Percentiles rank a stretch among this genome's conserved stretches.
Conservation (phyloP, 1,284 basidiomycete species). For the Ustilago tritici region DNA sequence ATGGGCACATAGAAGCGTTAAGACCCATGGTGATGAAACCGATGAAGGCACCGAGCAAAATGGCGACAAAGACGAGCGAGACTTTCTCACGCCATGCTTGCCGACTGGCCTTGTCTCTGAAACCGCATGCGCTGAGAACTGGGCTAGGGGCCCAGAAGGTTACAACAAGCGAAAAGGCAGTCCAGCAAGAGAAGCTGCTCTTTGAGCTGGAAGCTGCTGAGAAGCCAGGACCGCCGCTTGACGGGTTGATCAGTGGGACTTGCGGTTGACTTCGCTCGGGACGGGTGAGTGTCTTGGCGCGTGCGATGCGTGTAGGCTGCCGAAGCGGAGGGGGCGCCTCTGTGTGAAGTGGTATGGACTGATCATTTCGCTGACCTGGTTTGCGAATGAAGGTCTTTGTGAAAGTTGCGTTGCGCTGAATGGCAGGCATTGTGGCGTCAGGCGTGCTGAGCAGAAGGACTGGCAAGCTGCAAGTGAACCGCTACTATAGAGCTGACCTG, state of each 20-base stretch:
- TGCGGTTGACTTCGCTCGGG: slow-evolving; percentile 75
- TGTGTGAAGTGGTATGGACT: slow-evolving; percentile 60
- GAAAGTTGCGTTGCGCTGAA: slow-evolving; percentile 49
- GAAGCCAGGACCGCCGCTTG: slow-evolving; percentile 58
- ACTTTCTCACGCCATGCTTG: slow-evolving; percentile 70
- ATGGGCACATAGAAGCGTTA: slow-evolving; percentile 90
- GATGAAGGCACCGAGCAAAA: slow-evolving; percentile 79
- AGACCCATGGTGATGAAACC: slow-evolving; percentile 96
- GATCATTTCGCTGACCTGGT: slow-evolving; percentile 53
- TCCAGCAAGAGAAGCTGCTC: slow-evolving; percentile 53
- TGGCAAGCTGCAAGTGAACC: neutral
- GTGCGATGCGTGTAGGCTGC: slow-evolving; percentile 65
- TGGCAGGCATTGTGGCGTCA: slow-evolving; percentile 30
- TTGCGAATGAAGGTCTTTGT: slow-evolving; percentile 66
- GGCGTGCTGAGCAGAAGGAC: neutral
- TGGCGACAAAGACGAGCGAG: slow-evolving; percentile 59
- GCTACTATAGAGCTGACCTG: neutral
- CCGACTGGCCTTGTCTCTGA: slow-evolving; percentile 56
- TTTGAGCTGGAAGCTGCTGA: slow-evolving; percentile 21
- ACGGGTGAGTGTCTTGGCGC: slow-evolving; percentile 78
- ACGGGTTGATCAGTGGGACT: slow-evolving; percentile 81
- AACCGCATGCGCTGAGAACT: slow-evolving; percentile 69
- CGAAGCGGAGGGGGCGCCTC: slow-evolving; percentile 66
- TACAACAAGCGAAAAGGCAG: slow-evolving; percentile 45
- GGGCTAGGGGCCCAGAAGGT: slow-evolving; percentile 68